These are phyloP conservation scores for Ehretia macrophylla DNA, from an alignment of 257 asterid species.

Conservation along the genomic window DNA sequence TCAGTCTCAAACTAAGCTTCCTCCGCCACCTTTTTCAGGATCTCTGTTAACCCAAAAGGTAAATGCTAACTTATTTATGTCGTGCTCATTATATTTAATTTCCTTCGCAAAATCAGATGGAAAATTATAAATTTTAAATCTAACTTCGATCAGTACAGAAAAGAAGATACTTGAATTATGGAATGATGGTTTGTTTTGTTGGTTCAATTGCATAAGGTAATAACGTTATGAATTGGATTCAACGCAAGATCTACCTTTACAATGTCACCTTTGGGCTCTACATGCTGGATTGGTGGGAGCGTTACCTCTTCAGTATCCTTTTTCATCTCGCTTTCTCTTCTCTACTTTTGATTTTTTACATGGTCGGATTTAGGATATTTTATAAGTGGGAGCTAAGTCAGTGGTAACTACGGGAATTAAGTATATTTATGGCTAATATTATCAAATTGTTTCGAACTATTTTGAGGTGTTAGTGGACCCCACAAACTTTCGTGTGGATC, in stretches of 20 bases:
- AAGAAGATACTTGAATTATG: no score
- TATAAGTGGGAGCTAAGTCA: background rate
- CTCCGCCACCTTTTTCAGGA: no score
- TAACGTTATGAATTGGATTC: slow-evolving; percentile 57
- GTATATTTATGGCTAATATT: no score
- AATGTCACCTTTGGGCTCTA: slow-evolving; percentile 84
- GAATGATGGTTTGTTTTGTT: background rate
- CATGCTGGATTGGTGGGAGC: slow-evolving; percentile 95
- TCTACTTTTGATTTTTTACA: background rate
- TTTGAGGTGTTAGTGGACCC: background rate
- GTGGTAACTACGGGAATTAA: no score
- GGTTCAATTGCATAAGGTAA: background rate
- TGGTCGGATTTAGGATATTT: background rate
- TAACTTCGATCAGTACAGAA: no score
- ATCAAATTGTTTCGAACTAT: background rate
- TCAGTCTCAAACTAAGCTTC: no score
- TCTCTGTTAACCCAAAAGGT: no score
- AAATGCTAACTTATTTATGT: no score
- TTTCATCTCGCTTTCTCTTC: background rate
- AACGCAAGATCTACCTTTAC: slow-evolving; percentile 73
- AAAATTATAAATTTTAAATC: no score
- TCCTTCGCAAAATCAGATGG: no score
- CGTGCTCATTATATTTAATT: no score
- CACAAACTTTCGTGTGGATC: no score
- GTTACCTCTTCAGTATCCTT: slow-evolving; percentile 79